Evolutionary conservation across 139 green algal species (phyloP).

Genomic region (Tetradesmus obliquus): DNA sequence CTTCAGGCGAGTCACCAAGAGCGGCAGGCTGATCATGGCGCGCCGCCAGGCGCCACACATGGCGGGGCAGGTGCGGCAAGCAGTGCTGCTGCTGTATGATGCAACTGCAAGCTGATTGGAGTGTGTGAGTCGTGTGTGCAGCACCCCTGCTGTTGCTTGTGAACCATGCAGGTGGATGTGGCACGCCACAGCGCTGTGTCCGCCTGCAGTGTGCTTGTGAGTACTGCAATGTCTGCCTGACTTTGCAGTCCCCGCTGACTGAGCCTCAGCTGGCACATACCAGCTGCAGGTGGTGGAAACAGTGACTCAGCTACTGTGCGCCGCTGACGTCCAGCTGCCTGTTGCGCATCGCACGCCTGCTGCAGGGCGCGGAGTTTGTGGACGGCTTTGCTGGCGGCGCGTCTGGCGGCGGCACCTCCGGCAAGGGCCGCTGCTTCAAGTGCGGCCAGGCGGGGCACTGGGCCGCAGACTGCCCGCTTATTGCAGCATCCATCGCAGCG

Average conservation of each 20-base stretch:
- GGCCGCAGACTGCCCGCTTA: slow-evolving; percentile 58
- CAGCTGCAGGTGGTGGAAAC: no score
- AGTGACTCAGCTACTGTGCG: no score
- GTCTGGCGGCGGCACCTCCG: not conserved
- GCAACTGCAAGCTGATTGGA: not conserved
- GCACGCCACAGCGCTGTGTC: no score
- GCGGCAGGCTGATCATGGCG: slow-evolving; percentile 51
- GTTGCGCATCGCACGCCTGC: not conserved
- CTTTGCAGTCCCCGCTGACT: no score
- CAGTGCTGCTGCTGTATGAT: not conserved
- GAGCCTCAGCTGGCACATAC: no score
- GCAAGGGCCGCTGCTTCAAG: slow-evolving; percentile 60
- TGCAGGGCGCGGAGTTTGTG: slow-evolving; percentile 60
- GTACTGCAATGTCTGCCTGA: no score
- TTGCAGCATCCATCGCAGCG: not conserved
- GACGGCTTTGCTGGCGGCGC: slow-evolving; percentile 59
- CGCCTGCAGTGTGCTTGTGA: no score
- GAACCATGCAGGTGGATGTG: no score
- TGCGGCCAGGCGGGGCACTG: slow-evolving; percentile 66
- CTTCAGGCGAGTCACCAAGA: slow-evolving; percentile 1
- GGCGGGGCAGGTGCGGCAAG: slow-evolving; percentile 50
- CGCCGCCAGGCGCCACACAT: slow-evolving; percentile 45
- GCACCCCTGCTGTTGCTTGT: no score
- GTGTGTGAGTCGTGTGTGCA: not conserved
- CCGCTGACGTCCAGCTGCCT: not conserved